phyloP scores from a whole-genome alignment of 306 rosid species.

The Pterocarpus santalinus region DNA sequence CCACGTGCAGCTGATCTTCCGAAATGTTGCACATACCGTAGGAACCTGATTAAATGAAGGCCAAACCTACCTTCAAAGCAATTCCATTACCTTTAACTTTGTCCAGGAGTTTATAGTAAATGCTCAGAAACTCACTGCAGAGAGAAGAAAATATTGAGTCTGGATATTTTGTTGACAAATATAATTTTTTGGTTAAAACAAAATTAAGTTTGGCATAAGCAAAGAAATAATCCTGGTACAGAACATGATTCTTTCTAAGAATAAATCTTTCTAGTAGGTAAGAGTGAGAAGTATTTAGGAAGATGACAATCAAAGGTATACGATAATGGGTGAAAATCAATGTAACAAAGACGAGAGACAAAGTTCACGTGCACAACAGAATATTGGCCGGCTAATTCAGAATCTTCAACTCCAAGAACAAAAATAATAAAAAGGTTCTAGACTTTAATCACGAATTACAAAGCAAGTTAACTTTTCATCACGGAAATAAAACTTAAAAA shows the following conservation, averaged over 20 bases:
- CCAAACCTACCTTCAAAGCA: slow-evolving; percentile 20
- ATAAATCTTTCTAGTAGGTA: slow-evolving; percentile 22
- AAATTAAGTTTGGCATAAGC: slow-evolving; percentile 11
- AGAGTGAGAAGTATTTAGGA: too few species aligned
- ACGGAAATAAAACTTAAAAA: too few species aligned
- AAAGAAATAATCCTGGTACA: slow-evolving; percentile 6
- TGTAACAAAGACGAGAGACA: slow-evolving; percentile 17
- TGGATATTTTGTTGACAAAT: neutral
- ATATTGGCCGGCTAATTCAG: slow-evolving; percentile 11
- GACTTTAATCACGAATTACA: neutral
- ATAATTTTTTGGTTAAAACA: neutral
- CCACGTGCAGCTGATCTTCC: slow-evolving; percentile 26
- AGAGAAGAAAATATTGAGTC: neutral
- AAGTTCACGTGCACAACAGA: slow-evolving; percentile 15
- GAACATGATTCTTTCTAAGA: slow-evolving; percentile 3
- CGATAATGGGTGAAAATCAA: slow-evolving; percentile 5
- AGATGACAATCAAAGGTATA: neutral
- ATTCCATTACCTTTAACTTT: slow-evolving; percentile 6
- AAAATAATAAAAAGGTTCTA: neutral
- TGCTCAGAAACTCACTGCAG: slow-evolving; percentile 26
- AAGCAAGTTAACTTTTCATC: neutral
- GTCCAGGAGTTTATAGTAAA: slow-evolving; percentile 12
- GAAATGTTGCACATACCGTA: neutral
- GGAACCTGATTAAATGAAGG: neutral
- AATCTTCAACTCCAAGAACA: slow-evolving; percentile 29